phyloP scores from a whole-genome alignment of 495 filamentous ascomycete species.

The Penicillium canariense region DNA sequence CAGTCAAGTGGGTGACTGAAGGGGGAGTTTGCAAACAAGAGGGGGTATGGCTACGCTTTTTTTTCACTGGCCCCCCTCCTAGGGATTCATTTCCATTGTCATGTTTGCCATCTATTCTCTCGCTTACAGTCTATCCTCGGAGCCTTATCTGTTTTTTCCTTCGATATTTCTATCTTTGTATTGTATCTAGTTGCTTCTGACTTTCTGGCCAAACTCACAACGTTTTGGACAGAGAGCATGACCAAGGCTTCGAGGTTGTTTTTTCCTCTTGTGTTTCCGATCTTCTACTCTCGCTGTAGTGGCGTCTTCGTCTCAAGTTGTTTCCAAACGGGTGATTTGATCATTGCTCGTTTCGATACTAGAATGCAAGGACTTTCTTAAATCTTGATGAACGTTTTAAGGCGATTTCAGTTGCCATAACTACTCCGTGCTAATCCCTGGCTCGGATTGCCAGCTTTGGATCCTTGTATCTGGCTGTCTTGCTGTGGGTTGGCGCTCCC shows the following conservation, averaged over 20 bases:
- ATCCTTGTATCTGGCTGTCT: neutral
- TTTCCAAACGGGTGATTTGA: neutral
- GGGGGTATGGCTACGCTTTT: slow-evolving; percentile 14
- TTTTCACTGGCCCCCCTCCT: slow-evolving; percentile 3
- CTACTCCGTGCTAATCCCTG: neutral
- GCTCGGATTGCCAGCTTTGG: neutral
- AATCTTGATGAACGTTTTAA: neutral
- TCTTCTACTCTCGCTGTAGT: neutral
- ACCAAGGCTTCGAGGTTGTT: slow-evolving; percentile 8
- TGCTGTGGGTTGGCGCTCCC: neutral
- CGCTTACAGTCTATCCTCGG: slow-evolving; percentile 11
- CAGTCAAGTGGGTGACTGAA: slow-evolving; percentile 23
- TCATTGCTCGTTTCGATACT: neutral
- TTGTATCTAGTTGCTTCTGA: slow-evolving; percentile 23
- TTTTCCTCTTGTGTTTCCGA: neutral
- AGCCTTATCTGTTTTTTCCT: slow-evolving; percentile 8
- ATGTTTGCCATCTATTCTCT: slow-evolving; percentile 23
- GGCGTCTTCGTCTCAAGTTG: neutral
- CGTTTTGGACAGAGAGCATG: slow-evolving; percentile 8
- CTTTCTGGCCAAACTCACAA: slow-evolving; percentile 9
- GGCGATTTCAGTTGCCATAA: neutral
- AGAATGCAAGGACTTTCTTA: neutral
- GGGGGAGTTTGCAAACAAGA: slow-evolving; percentile 27
- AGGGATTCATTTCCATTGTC: slow-evolving; percentile 3
- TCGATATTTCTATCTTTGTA: slow-evolving; percentile 19